These are phyloP conservation scores for Tricladium varicosporioides DNA, from an alignment of 2,329 filamentous ascomycete species.

Conservation along the genomic window DNA sequence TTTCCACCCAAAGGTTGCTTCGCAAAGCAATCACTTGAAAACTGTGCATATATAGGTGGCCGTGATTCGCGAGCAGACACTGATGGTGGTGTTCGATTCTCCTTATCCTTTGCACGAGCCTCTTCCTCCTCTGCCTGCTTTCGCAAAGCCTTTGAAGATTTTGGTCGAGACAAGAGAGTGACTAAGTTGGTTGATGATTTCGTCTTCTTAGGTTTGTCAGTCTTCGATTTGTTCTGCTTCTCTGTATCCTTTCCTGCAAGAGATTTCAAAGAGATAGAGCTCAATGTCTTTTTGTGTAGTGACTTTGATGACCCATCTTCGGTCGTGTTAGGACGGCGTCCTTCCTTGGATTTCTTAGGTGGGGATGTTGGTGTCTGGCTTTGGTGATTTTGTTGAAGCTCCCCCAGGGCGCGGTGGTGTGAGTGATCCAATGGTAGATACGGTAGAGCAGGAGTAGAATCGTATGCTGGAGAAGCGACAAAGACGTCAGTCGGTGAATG, in stretches of 20 bases:
- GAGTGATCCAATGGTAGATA: slow-evolving; percentile 37
- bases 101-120: slow-evolving; percentile 66
- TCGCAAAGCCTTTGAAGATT: slow-evolving; percentile 67
- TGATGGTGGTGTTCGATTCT: slow-evolving; percentile 69
- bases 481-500: slow-evolving; percentile 21
- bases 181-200: slow-evolving; percentile 85
- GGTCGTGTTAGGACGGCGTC: slow-evolving; percentile 28
- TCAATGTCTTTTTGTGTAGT: slow-evolving; percentile 45
- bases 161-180: slow-evolving; percentile 70
- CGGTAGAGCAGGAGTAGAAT: slow-evolving; percentile 26
- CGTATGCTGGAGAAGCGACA: slow-evolving; percentile 22
- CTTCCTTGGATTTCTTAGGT: slow-evolving; percentile 40
- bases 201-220: slow-evolving; percentile 68
- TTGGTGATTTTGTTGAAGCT: slow-evolving; percentile 55
- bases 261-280: slow-evolving; percentile 45
- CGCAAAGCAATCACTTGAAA: slow-evolving; percentile 44
- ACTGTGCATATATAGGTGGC: slow-evolving; percentile 79
- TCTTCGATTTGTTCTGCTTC: slow-evolving; percentile 35
- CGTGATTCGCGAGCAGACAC: slow-evolving; percentile 41
- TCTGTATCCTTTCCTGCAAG: slow-evolving; percentile 38
- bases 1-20: slow-evolving; percentile 38
- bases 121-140: slow-evolving; percentile 51
- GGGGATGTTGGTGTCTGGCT: slow-evolving; percentile 38
- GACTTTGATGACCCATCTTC: slow-evolving; percentile 34
- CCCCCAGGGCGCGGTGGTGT: slow-evolving; percentile 49